These are phyloP conservation scores for Leishmania amazonensis DNA, from an alignment of 208 protist species.

Conservation along the genomic window DNA sequence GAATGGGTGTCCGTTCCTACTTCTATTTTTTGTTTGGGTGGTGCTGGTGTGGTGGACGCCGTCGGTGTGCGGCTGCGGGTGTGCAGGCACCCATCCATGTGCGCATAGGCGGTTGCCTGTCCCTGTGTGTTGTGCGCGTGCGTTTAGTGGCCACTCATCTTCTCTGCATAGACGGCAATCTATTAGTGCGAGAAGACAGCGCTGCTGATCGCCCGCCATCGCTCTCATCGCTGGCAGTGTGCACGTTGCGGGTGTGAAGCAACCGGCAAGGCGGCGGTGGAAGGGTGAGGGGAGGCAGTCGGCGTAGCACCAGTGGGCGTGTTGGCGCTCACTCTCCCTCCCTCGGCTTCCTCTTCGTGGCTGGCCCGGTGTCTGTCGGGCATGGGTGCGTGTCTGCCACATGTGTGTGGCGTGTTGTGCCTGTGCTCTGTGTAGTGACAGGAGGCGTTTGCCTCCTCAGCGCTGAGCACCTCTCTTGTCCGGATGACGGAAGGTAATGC, in stretches of 20 bases:
- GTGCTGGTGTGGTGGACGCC: not conserved
- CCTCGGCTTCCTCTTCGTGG: not conserved
- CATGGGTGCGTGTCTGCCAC: no score
- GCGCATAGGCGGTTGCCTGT: not conserved
- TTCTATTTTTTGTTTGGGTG: not conserved
- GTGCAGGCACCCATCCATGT: not conserved
- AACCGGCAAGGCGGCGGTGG: not conserved
- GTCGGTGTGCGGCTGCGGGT: not conserved
- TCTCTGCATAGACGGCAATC: constrained; percentile 17
- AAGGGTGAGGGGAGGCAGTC: not conserved
- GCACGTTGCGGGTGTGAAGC: not conserved
- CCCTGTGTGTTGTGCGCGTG: not conserved
- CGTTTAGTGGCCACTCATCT: not conserved
- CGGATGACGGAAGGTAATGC: no score
- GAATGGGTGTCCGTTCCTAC: not conserved
- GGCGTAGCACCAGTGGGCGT: not conserved
- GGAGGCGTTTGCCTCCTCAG: no score
- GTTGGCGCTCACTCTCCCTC: not conserved
- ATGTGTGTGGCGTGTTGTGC: no score
- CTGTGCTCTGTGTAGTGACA: no score
- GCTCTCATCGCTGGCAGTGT: not conserved
- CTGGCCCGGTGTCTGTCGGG: not conserved
- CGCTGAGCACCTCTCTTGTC: not conserved
- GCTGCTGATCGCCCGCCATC: not conserved
- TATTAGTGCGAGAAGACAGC: constrained; percentile 4